Evolutionary conservation across 1,284 basidiomycete species (phyloP).

Genomic region (Neolentinus lepideus): DNA sequence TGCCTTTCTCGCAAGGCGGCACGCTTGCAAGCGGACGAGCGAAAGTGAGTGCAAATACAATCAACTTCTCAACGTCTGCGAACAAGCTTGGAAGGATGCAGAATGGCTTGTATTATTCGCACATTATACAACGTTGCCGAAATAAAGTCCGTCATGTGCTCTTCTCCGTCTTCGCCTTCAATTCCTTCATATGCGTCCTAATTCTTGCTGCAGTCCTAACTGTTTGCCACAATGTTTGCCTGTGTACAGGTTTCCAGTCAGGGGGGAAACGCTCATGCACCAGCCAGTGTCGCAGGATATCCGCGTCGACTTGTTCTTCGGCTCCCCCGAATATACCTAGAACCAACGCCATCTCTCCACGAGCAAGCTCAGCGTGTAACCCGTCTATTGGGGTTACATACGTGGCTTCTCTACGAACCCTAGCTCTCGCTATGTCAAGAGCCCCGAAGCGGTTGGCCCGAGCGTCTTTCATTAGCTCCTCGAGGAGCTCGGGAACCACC

Average conservation of each 20-base stretch:
- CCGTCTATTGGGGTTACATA: constrained; percentile 28
- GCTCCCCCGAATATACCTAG: constrained; percentile 32
- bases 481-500: constrained; percentile 27
- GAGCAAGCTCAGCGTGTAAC: constrained; percentile 47
- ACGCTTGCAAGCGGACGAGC: no score
- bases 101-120: no score
- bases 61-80: no score
- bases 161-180: neutral
- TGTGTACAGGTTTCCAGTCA: constrained; percentile 6
- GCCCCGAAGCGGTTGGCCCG: constrained; percentile 28
- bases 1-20: no score
- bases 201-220: constrained; percentile 1
- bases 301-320: constrained; percentile 11
- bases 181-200: neutral
- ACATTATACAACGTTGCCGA: no score
- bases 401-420: constrained; percentile 27
- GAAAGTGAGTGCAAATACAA: no score
- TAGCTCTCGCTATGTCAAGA: constrained; percentile 34
- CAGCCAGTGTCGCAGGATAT: constrained; percentile 23
- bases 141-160: no score
- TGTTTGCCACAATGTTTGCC: constrained; percentile 2
- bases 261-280: constrained; percentile 24
- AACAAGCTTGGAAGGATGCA: no score
- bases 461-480: constrained; percentile 22
- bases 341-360: constrained; percentile 62